A percentile compares a stretch with the other conserved stretches of the same genome.
Conservation (phyloP, 176 grass and related monocot genomes). For the Oryza punctata region DNA sequence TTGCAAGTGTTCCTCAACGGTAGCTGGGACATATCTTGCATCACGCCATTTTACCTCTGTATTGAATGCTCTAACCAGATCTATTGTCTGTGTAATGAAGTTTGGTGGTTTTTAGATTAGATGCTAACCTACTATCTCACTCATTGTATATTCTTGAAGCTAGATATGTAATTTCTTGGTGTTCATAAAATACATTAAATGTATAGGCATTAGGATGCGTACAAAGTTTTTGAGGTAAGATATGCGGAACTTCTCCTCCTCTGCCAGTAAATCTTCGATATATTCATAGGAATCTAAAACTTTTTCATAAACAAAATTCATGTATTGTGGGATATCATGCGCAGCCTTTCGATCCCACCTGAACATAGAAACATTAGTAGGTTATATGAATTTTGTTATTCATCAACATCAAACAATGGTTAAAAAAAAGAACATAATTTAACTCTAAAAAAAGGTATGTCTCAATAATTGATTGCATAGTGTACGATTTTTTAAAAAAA, state of each 20-base stretch:
- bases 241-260: constrained; percentile 5
- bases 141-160: no score
- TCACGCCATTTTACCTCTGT: constrained; percentile 7
- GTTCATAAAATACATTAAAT: no score
- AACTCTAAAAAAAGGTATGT: no score
- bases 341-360: neutral
- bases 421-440: no score
- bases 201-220: no score
- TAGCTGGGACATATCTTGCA: neutral
- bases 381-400: no score
- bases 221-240: constrained; percentile 3
- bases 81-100: neutral
- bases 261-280: neutral
- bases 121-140: no score
- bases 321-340: neutral
- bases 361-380: neutral
- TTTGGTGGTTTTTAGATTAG: no score
- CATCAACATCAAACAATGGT: no score
- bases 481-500: no score
- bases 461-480: no score
- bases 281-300: neutral
- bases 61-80: neutral
- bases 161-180: no score
- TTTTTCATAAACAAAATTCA: neutral
- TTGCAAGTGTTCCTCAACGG: neutral